These are phyloP conservation scores for Agaricus blazei DNA, from an alignment of 768 basidiomycete genomes.

Conservation along the genomic window DNA sequence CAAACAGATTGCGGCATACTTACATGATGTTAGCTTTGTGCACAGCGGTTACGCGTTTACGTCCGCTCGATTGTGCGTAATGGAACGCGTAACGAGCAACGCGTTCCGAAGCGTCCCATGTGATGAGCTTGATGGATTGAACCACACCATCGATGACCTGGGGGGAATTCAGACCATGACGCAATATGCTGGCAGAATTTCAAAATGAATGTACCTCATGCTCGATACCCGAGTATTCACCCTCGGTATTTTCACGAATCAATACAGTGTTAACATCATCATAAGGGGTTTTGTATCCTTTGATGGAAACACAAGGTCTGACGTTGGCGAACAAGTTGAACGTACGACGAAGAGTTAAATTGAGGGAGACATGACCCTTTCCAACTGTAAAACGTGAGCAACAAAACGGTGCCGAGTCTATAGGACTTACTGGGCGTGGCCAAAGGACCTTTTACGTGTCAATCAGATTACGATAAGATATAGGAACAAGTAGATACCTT, in stretches of 20 bases:
- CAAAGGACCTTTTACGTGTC: conserved; percentile 62
- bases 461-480: conserved; percentile 4
- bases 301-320: conserved; percentile 91
- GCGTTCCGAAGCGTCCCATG: conserved; percentile 97
- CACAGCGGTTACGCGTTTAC: conserved; percentile 94
- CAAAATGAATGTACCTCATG: conserved; percentile 66
- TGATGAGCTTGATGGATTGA: conserved; percentile 99
- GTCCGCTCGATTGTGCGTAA: conserved; percentile 84
- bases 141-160: conserved; percentile 96
- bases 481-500: conserved; percentile 51
- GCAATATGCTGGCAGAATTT: background rate
- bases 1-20: conserved; percentile 20
- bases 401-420: background rate
- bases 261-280: conserved; percentile 97
- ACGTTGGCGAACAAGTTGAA: conserved; percentile 99
- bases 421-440: conserved; percentile 86
- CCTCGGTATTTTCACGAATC: conserved; percentile 99
- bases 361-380: conserved; percentile 97
- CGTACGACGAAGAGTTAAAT: conserved; percentile 92
- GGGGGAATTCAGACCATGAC: background rate
- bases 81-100: conserved; percentile 98
- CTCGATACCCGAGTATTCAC: conserved; percentile 99
- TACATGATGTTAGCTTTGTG: conserved; percentile 99
- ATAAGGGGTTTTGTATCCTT: conserved; percentile 97
- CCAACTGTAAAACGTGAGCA: conserved; percentile 57